Conservation (phyloP, 2,329 filamentous ascomycete genomes). For the Pseudocercospora eumusae region DNA sequence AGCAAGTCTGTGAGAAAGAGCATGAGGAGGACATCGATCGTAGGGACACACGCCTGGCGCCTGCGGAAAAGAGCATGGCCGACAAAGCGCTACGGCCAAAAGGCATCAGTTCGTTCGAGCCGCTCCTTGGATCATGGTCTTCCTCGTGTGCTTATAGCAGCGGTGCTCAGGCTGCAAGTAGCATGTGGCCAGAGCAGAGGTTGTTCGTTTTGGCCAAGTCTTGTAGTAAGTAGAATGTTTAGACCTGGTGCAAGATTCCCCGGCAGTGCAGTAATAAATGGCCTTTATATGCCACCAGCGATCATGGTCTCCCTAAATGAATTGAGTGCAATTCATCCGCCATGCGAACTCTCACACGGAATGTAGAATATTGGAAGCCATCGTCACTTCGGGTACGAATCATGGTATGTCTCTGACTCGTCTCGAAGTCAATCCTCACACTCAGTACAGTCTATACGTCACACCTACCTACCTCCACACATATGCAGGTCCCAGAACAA, state of each 20-base stretch:
- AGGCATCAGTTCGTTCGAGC: too few species aligned
- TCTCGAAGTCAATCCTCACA: slow-evolving; percentile 4
- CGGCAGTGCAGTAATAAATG: too few species aligned
- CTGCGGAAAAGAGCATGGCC: not conserved
- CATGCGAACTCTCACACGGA: not conserved
- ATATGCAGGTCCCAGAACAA: slow-evolving; percentile 10
- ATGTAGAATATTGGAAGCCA: not conserved
- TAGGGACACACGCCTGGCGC: not conserved
- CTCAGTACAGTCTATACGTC: slow-evolving; percentile 1
- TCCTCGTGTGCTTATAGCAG: not conserved
- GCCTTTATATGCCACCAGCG: too few species aligned
- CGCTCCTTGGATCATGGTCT: not conserved
- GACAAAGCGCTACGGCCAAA: not conserved
- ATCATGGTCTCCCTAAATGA: too few species aligned
- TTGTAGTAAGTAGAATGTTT: too few species aligned
- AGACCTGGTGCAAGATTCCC: too few species aligned
- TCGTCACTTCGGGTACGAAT: not conserved
- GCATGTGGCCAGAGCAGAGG: not conserved
- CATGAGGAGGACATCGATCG: not conserved
- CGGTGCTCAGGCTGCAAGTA: not conserved
- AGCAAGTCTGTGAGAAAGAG: too few species aligned
- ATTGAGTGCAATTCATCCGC: too few species aligned
- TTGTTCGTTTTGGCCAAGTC: too few species aligned
- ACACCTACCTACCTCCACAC: not conserved
- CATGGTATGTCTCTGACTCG: not conserved